Evolutionary conservation across 169 alveolate genomes (phyloP), one percentile per base, ranked within the genome.

Genomic region (Prorocentrum cordatum): DNA sequence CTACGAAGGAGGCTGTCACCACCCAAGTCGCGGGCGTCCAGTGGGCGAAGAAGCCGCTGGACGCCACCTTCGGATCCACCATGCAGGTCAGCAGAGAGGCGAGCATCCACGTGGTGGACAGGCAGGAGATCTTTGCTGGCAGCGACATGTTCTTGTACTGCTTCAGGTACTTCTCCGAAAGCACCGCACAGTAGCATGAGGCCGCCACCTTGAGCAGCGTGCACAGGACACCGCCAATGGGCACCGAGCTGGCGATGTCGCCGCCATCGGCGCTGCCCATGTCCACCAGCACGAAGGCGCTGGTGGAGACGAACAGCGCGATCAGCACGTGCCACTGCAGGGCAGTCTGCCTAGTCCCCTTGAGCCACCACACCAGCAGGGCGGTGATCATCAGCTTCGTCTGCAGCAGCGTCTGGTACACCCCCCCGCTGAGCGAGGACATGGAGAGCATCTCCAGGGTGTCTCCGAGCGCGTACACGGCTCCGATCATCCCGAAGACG

Each of bases 381-480:
- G 77, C 83, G 0, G 83, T 71, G 66, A 71, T 71, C 83, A 71
- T 26, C 14, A 71, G 66, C 45, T 71, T 71, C n/a, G 83, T 39
- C 66, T 71, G 83, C 39, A 71, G 42, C 45, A 71, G 18, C 45
- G 42, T 61, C 47, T 71, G 83, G 66, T 71, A 71, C 39, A 71
- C 83, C 2, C 83, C 83, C 29, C 83, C 83, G 27, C 24, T 71
- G 66, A 71, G 36, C 26, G 83, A 61, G 27, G 66, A 61, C 83
- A 71, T 71, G 83, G 83, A 71, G 26, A 71, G 29, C 83, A 71
- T 71, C 42, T 71, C 83, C 66, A 71, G 18, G 83, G 42, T 39
- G 45, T 71, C 83, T 1, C 83, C 83, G 29, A 71, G 42, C 27
- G 83, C 83, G 29, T 71, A 71, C 83, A 61, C 36, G 39, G 42